A percentile compares a stretch with the other conserved stretches of the same genome.
Conservation (phyloP, 2,329 filamentous ascomycete species). For the Passalora sequoiae region DNA sequence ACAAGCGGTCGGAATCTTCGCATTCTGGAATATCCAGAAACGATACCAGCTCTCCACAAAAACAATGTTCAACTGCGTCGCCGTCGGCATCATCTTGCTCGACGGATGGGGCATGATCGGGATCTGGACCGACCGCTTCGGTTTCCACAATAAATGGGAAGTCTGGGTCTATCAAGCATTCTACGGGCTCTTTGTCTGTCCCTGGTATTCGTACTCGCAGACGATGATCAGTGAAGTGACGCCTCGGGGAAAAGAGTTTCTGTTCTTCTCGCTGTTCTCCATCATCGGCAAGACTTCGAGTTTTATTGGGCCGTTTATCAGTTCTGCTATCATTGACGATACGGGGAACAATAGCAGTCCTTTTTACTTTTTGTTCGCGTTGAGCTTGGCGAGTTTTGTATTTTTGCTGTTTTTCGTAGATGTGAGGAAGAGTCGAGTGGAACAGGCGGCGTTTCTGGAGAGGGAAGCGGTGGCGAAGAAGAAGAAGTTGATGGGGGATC, state of each 20-base stretch:
- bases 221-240: constrained; percentile 68
- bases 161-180: constrained; percentile 37
- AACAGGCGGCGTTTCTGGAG: constrained; percentile 54
- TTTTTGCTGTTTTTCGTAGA: constrained; percentile 55
- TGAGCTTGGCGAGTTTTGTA: constrained; percentile 53
- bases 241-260: constrained; percentile 61
- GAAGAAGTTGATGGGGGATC: constrained; percentile 15
- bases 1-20: constrained; percentile 58
- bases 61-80: constrained; percentile 63
- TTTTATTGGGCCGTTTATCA: constrained; percentile 65
- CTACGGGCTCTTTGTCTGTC: constrained; percentile 62
- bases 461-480: constrained; percentile 27
- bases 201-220: constrained; percentile 66
- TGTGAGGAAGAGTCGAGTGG: constrained; percentile 54
- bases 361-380: constrained; percentile 61
- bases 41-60: constrained; percentile 58
- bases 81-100: constrained; percentile 57
- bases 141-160: constrained; percentile 23
- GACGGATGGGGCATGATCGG: constrained; percentile 57
- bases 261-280: constrained; percentile 65
- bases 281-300: constrained; percentile 64
- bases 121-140: constrained; percentile 50
- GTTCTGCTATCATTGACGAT: constrained; percentile 62
- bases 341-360: constrained; percentile 56
- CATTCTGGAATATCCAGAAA: constrained; percentile 56